A percentile compares a stretch with the other conserved stretches of the same genome.
phyloP scores from a whole-genome alignment of 2,329 filamentous ascomycete species.

The Amauroascus niger region DNA sequence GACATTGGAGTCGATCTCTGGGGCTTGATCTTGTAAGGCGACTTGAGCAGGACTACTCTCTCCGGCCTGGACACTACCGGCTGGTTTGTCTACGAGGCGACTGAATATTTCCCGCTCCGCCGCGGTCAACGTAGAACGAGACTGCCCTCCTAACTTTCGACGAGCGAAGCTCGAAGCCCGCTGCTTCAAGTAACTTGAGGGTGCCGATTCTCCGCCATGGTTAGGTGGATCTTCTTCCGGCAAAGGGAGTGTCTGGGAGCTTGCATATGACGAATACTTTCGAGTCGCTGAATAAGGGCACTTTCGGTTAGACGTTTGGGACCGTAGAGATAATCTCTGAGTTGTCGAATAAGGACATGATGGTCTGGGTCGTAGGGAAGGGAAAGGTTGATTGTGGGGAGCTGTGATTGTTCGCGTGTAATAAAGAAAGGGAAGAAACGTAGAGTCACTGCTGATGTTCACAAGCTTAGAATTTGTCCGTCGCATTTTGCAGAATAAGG shows the following conservation, averaged over 20 bases:
- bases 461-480: slow-evolving; percentile 23
- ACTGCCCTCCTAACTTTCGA: not conserved
- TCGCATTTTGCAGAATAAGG: slow-evolving; percentile 22
- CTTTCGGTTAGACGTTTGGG: not conserved
- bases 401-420: slow-evolving; percentile 54
- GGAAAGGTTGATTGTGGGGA: not conserved
- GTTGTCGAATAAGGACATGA: not conserved
- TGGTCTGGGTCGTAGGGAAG: not conserved
- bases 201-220: not conserved
- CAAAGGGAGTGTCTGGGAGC: not conserved
- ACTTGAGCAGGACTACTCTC: not conserved
- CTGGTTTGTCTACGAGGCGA: not conserved
- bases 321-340: not conserved
- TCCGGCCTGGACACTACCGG: not conserved
- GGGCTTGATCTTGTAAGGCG: not conserved
- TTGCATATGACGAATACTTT: not conserved
- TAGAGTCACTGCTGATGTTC: slow-evolving; percentile 20
- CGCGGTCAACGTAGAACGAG: slow-evolving; percentile 8
- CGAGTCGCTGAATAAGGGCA: not conserved
- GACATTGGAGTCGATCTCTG: not conserved
- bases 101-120: slow-evolving; percentile 8
- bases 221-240: not conserved
- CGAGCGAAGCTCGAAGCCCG: not conserved
- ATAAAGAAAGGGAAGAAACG: slow-evolving; percentile 59
- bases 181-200: not conserved